Base-by-base conservation (phyloP, 1,284 basidiomycete genomes). In the Phellopilus nigrolimitatus region DNA sequence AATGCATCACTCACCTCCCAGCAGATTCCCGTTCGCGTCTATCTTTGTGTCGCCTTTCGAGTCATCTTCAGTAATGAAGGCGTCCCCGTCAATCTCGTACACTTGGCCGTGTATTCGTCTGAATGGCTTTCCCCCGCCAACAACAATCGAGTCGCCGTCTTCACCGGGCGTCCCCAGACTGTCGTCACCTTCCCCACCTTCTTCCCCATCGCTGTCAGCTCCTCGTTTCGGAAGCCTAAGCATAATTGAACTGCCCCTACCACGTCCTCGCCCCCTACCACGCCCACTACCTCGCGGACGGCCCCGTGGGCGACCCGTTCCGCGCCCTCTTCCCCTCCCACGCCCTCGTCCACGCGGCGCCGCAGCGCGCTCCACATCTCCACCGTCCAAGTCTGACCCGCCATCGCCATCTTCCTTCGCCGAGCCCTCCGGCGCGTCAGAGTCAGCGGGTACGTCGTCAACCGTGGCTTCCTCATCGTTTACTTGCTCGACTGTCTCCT, bases 31-130 rank as follows among this genome's bases (percentile, higher is more conserved):
- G 55, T 84, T 77, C 48, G 71, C 70, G 64, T 98, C 94, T 30
- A 99, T 86, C 72, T 99, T 99, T 54, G 83, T 79, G 64, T 98
- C 88, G 12, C 95, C 95, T 57, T 86, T 91, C 36, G 80, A 76
- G 62, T 98, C 89, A 41, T 90, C 80, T 1, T 85, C 83, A 3
- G 93, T 87, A 42, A 88, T 71, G 57, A 95, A 84, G 68, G 95
- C 94, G 65, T 98, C 94, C 36, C 87, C 85, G 37, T 91, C 88
- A 45, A 97, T 85, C 38, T 82, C 71, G 64, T 88, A 90, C 12
- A 82, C 76, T 58, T 82, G 74, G 9, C 88, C 91, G 48, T 88
- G 83, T 61, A 95, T 79, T 59, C 76, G 80, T 49, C 80, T 73
- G 67, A 85, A 86, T 1, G 81, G 80, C 59, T 82, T 84, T 1